Percentiles rank a stretch among this genome's conserved stretches.
Evolutionary conservation across 176 grass and related monocot genomes (phyloP).

Genomic region (Triticum timopheevii): DNA sequence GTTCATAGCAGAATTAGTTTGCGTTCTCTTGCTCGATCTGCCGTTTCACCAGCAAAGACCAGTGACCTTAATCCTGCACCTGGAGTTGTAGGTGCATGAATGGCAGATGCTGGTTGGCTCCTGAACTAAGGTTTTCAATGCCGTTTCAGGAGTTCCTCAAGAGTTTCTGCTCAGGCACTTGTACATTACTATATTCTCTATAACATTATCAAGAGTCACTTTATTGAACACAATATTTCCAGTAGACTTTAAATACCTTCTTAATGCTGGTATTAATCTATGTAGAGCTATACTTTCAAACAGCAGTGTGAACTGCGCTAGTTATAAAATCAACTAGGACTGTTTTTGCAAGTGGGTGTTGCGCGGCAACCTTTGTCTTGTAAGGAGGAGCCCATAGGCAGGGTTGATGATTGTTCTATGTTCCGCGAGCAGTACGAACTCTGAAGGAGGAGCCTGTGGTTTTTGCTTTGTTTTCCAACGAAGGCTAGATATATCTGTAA

Average conservation of each 20-base stretch:
- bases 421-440: neutral
- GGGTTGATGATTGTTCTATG: neutral
- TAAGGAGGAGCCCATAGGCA: too few species aligned
- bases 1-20: neutral
- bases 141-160: neutral
- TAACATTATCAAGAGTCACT: neutral
- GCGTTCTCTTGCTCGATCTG: neutral
- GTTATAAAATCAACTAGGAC: neutral
- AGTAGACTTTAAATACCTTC: neutral
- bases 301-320: neutral
- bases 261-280: neutral
- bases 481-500: neutral
- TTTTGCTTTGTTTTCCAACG: neutral
- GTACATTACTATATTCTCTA: too few species aligned
- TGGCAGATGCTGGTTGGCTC: too few species aligned
- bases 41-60: neutral
- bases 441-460: neutral
- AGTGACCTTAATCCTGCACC: neutral
- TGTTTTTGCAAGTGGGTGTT: neutral
- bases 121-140: neutral
- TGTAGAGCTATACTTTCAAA: neutral
- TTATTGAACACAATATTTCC: neutral
- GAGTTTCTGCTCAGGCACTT: too few species aligned
- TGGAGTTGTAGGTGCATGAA: neutral
- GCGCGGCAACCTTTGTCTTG: too few species aligned